Evolutionary conservation across 177 flowering plant genomes (phyloP), one percentile per base, ranked within the genome.

Genomic region (Telopea speciosissima): DNA sequence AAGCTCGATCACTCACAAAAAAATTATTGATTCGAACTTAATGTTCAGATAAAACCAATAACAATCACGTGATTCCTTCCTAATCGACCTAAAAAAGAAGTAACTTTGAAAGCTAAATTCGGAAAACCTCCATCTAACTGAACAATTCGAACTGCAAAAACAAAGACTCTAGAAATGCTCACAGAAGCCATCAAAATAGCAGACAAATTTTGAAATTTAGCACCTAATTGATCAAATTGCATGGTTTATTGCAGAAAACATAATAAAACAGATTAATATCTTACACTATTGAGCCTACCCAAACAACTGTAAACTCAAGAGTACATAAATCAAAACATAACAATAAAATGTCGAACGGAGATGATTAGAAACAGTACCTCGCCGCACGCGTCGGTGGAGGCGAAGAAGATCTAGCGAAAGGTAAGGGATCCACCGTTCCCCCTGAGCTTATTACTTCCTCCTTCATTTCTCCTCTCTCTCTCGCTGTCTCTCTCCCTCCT

Each of bases 371-470:
- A 59, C 6, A 25, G 62, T 73, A 93, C 98, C 97, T 90, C 13
- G 90, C 96, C 65, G 92, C 96, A 31, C 92, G 91, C 73, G 96
- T 83, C 10, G 80, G 77, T 40, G 83, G 79, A 69, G 83, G 78
- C 21, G 83, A 80, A 8, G 82, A 79, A 28, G 88, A 80, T 71
- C 80, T 74, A 7, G 77, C 82, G 44, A 80, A 73, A 63, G 78
- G 64, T 25, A 76, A 63, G n/a, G 88, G 86, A 76, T 90, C 90
- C 22, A 76, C 45, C 21, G 82, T 75, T 64, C 87, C 86, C 0
- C 89, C 92, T 10, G 94, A 89, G 88, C 97, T 91, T 67, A 83
- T 85, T 4, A 80, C 95, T 71, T 93, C 98, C 49, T 93, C 98
- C 75, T 81, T 87, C 97, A 86, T 90, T 74, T 68, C 69, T 49